Conservation (phyloP, 78 protist genomes). For the Dictyostelium citrinum region DNA sequence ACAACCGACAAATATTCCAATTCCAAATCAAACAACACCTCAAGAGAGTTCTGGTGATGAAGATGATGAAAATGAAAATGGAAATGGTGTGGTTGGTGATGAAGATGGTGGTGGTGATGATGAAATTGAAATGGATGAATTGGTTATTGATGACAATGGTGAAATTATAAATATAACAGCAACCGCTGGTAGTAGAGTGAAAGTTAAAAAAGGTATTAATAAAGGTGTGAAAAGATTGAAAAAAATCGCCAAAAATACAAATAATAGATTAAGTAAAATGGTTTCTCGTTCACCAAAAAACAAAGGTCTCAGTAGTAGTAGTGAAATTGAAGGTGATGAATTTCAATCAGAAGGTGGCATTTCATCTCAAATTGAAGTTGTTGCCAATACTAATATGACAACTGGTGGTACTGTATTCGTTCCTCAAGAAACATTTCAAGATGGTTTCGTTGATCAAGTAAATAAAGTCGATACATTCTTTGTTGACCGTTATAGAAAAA, state of each 20-base stretch:
- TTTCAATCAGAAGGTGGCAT: not conserved
- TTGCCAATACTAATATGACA: not conserved
- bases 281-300: not conserved
- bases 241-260: not conserved
- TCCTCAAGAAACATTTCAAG: not conserved
- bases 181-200: not conserved
- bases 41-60: not conserved
- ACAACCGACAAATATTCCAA: not conserved
- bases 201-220: not conserved
- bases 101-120: not conserved
- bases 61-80: not conserved
- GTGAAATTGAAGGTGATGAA: not conserved
- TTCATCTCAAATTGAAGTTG: not conserved
- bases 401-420: not conserved
- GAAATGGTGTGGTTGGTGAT: not conserved
- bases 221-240: not conserved
- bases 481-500: slow-evolving; percentile 15
- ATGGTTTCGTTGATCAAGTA: not conserved
- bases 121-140: not conserved
- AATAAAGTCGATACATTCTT: slow-evolving; percentile 32
- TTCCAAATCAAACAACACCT: not conserved
- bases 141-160: not conserved
- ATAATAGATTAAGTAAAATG: not conserved
- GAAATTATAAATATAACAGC: not conserved
- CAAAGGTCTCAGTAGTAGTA: not conserved